phyloP scores from a whole-genome alignment of 2,329 filamentous ascomycete genomes.

The Hypoxylon sp. region DNA sequence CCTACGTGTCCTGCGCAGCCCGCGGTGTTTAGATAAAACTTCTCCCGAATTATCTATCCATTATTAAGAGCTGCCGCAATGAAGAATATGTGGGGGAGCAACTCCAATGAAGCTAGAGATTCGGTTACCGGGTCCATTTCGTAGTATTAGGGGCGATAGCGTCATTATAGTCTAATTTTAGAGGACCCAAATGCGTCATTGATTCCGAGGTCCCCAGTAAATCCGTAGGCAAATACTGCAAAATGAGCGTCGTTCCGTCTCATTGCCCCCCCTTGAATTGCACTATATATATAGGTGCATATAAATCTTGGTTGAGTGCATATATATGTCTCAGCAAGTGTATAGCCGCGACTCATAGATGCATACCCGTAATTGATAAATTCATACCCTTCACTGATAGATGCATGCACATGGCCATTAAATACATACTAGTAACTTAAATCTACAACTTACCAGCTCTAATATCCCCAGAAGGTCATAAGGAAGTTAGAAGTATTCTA shows the following conservation, averaged over 20 bases:
- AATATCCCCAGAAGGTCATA: neutral
- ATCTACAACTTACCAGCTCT: neutral
- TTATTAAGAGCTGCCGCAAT: neutral
- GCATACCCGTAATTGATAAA: neutral
- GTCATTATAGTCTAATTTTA: slow-evolving; percentile 13
- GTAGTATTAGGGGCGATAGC: slow-evolving; percentile 10
- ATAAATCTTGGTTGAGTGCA: neutral
- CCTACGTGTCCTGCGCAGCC: too few relatives aligned
- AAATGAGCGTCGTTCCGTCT: neutral
- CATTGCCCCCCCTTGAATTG: neutral
- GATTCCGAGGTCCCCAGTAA: slow-evolving; percentile 13
- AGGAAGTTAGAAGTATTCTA: neutral
- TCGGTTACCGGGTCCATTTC: slow-evolving; percentile 2
- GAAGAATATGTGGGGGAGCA: too few relatives aligned
- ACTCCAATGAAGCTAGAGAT: slow-evolving; percentile 10
- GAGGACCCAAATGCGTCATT: slow-evolving; percentile 35
- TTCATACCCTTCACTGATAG: neutral
- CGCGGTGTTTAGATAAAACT: neutral
- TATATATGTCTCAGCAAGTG: neutral
- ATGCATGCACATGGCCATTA: neutral
- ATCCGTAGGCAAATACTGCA: neutral
- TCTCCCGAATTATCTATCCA: neutral
- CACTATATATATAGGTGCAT: neutral
- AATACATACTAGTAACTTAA: neutral
- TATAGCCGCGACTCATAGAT: slow-evolving; percentile 3